Evolutionary conservation across 2,329 filamentous ascomycete genomes (phyloP).

Genomic region (Sporothrix globosa): DNA sequence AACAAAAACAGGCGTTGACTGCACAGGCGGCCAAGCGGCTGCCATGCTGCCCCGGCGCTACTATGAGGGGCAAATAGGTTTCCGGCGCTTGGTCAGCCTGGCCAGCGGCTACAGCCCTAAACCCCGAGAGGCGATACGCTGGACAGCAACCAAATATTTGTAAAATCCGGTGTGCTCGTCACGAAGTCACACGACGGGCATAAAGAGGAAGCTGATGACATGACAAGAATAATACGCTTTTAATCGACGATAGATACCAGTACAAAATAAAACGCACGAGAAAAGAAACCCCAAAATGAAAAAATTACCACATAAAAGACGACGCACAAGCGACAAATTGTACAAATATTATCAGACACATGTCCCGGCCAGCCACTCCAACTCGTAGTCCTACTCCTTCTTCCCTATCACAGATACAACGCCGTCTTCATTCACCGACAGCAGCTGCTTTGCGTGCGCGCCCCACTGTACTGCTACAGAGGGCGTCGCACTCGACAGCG

Average conservation of each 20-base stretch:
- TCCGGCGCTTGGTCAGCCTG: not conserved
- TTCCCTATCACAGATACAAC: constrained; percentile 70
- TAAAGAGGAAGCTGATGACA: not conserved
- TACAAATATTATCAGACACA: not conserved
- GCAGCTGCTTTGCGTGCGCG: constrained; percentile 69
- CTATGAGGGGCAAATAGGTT: not conserved
- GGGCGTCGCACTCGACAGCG: constrained; percentile 73
- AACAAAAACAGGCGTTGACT: not conserved
- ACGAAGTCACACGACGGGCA: too few relatives aligned
- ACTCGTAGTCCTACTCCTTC: constrained; percentile 48
- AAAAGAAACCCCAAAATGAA: not conserved
- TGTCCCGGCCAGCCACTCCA: not conserved
- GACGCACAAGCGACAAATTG: not conserved
- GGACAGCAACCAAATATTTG: not conserved
- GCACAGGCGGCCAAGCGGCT: too few relatives aligned
- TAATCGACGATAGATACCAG: constrained; percentile 5
- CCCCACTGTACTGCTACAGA: constrained; percentile 80
- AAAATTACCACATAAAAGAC: not conserved
- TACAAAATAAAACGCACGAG: not conserved
- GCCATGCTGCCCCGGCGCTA: not conserved
- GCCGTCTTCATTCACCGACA: constrained; percentile 75
- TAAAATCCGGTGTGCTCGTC: too few relatives aligned
- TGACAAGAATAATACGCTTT: constrained; percentile 5
- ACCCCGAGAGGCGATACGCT: not conserved
- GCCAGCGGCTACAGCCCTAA: not conserved